Base-by-base conservation (phyloP, 352 stramenopile genomes). In the Pythium dissotocum region DNA sequence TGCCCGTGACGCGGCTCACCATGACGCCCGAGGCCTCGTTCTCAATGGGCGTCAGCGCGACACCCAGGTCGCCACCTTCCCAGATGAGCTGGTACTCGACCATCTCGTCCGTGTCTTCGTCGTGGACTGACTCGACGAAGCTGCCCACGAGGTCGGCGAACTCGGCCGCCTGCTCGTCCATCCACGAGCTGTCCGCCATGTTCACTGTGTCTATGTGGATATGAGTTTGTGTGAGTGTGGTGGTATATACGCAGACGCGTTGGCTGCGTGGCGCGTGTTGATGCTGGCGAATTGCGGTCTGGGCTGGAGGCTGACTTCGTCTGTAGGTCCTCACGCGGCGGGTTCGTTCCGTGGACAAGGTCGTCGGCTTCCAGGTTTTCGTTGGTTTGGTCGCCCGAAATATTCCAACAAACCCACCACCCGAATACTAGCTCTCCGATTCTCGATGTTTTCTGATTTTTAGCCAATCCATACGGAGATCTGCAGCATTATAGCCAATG, bases 71-170 rank as follows among this genome's bases (percentile, higher is more conserved):
- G 36, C 87, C 87, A 38, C 87, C 87, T 63, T 95, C 87, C 87
- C 87, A 95, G 70, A 95, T 95, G 61, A 95, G 79, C 71, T 95
- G 87, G 77, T 95, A 95, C 76, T 95, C 87, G 65, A 91, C 72
- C 72, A 93, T 89, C 65, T 94, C 84, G 67, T 95, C 87, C 62
- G 85, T 94, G 52, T 92, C 83, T 56, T 78, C 79, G 69, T 94
- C 85, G 59, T 90, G 80, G 12, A 94, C 85, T 21, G 85, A 94
- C 65, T 93, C 85, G 26, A 94, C 85, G 67, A 95, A 95, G 76
- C 81, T 91, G 38, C 85, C 87, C 14, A 95, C 85, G 52, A 95
- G 72, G 70, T 95, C 85, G 35, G 79, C 75, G 67, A 91, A 94
- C 77, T 95, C 87, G 62, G 85, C 87, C 42, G 85, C 87, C 67